phyloP scores from a whole-genome alignment of 2,329 filamentous ascomycete species.

The Fusarium sp. region DNA sequence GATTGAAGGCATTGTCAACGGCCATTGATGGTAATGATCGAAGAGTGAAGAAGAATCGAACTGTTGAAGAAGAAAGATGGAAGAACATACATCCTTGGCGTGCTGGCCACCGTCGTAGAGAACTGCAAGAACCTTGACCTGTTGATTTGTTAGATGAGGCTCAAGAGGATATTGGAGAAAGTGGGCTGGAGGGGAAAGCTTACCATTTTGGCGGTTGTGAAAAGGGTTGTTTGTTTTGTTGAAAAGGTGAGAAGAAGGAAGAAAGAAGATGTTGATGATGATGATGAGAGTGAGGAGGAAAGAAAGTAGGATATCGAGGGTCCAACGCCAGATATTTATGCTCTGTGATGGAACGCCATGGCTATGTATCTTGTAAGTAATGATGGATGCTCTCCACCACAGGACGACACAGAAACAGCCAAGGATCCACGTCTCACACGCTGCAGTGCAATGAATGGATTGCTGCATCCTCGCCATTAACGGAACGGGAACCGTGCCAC shows the following conservation, averaged over 20 bases:
- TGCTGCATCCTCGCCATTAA: conserved; percentile 22
- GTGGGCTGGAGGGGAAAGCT: conserved; percentile 13
- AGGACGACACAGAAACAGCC: conserved; percentile 27
- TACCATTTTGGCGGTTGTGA: conserved; percentile 47
- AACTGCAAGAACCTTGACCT: conserved; percentile 96
- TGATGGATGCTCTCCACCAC: conserved; percentile 24
- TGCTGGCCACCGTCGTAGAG: conserved; percentile 93
- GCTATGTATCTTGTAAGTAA: conserved; percentile 23
- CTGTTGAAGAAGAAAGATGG: background rate
- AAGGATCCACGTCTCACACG: conserved; percentile 41
- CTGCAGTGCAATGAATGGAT: conserved; percentile 19
- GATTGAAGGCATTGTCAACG: conserved; percentile 16
- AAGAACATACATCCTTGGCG: conserved; percentile 77
- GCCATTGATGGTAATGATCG: conserved; percentile 14
- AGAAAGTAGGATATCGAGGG: conserved; percentile 25
- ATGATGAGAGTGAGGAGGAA: conserved; percentile 38
- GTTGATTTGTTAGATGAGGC: conserved; percentile 41
- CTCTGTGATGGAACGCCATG: conserved; percentile 30
- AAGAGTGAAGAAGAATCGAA: conserved; percentile 2
- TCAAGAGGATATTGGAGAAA: conserved; percentile 7
- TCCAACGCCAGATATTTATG: conserved; percentile 45
- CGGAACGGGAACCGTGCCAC: conserved; percentile 35
- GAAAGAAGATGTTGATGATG: conserved; percentile 26
- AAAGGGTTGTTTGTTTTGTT: conserved; percentile 25
- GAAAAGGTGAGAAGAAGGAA: conserved; percentile 35